Percentiles rank a stretch among this genome's conserved stretches.
Evolutionary conservation across 2,329 filamentous ascomycete genomes (phyloP).

Genomic region (Periconia sp.): DNA sequence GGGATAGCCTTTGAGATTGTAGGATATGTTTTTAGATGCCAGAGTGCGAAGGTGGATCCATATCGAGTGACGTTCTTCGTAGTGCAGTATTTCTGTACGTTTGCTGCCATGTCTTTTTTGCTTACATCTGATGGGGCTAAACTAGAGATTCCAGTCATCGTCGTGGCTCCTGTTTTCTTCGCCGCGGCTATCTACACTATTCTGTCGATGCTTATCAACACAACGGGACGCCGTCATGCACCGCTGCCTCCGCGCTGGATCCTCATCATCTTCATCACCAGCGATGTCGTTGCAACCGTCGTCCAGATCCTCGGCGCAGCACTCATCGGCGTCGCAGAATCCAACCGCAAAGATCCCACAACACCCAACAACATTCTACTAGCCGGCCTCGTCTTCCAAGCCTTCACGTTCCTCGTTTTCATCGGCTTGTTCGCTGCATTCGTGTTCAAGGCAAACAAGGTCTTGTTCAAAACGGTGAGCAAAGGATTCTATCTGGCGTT

Average conservation of each 20-base stretch:
- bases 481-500: slow-evolving; percentile 53
- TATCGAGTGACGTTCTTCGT: slow-evolving; percentile 64
- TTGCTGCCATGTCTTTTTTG: background rate
- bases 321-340: slow-evolving; percentile 58
- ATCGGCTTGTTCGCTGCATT: slow-evolving; percentile 53
- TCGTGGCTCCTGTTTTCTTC: slow-evolving; percentile 65
- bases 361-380: slow-evolving; percentile 62
- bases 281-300: slow-evolving; percentile 61
- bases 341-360: slow-evolving; percentile 57
- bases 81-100: slow-evolving; percentile 60
- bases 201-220: slow-evolving; percentile 57
- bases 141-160: slow-evolving; percentile 55
- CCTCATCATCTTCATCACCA: slow-evolving; percentile 61
- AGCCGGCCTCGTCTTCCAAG: slow-evolving; percentile 62
- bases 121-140: too few relatives aligned
- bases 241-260: slow-evolving; percentile 56
- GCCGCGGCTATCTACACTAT: slow-evolving; percentile 63
- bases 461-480: slow-evolving; percentile 36
- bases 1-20: slow-evolving; percentile 46
- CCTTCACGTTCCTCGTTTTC: slow-evolving; percentile 58
- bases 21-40: slow-evolving; percentile 53
- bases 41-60: slow-evolving; percentile 53
- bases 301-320: slow-evolving; percentile 62
- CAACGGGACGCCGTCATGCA: slow-evolving; percentile 52
- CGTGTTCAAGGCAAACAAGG: slow-evolving; percentile 45